phyloP scores from a whole-genome alignment of 176 grass and related monocot genomes.

The Pharus latifolius region DNA sequence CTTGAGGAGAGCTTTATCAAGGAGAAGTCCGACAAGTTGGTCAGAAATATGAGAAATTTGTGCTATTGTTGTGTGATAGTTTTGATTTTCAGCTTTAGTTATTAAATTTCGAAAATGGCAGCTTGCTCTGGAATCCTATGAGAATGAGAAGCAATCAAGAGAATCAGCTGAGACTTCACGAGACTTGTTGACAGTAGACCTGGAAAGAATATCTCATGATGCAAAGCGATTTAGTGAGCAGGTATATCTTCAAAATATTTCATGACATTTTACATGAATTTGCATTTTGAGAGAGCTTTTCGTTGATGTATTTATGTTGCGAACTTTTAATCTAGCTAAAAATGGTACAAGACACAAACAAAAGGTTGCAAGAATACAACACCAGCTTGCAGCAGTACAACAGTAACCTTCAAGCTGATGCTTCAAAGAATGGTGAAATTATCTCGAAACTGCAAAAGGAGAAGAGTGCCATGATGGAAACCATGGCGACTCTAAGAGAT shows the following conservation, averaged over 20 bases:
- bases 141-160: slow-evolving; percentile 52
- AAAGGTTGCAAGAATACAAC: slow-evolving; percentile 74
- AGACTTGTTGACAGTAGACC: slow-evolving; percentile 30
- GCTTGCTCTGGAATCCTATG: slow-evolving; percentile 41
- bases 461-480: slow-evolving; percentile 77
- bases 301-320: neutral
- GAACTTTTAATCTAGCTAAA: slow-evolving; percentile 46
- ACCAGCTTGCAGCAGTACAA: slow-evolving; percentile 88
- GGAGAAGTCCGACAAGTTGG: slow-evolving; percentile 51
- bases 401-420: slow-evolving; percentile 83
- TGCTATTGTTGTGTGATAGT: neutral
- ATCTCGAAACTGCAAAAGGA: slow-evolving; percentile 76
- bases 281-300: neutral
- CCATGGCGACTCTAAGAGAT: slow-evolving; percentile 48
- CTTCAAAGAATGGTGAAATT: slow-evolving; percentile 45
- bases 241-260: slow-evolving; percentile 19
- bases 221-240: slow-evolving; percentile 64
- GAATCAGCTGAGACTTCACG: slow-evolving; percentile 33
- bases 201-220: slow-evolving; percentile 59
- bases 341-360: slow-evolving; percentile 78
- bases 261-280: neutral
- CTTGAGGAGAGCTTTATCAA: slow-evolving; percentile 54
- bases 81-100: neutral
- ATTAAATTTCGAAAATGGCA: slow-evolving; percentile 2
- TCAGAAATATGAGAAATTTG: slow-evolving; percentile 4